These are phyloP conservation scores for Metschnikowia henanensis DNA, from an alignment of 805 yeast species.

Conservation along the genomic window DNA sequence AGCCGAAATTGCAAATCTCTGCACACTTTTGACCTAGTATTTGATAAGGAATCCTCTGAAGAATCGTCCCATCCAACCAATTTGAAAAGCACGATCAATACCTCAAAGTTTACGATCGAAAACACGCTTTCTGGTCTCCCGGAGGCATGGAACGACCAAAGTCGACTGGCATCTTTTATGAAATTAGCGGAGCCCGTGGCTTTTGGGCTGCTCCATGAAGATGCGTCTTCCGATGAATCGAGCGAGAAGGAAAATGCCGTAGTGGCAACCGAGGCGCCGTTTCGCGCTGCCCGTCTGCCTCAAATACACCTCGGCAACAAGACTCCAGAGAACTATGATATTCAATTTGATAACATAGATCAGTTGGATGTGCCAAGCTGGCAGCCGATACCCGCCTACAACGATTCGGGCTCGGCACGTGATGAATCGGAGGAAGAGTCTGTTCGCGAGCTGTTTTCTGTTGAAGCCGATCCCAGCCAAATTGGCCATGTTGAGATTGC, in stretches of 20 bases:
- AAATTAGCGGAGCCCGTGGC: slow-evolving; percentile 19
- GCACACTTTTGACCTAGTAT: slow-evolving; percentile 4
- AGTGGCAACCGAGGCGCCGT: neutral
- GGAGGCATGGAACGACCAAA: slow-evolving; percentile 5
- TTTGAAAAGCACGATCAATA: slow-evolving; percentile 9
- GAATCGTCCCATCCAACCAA: slow-evolving; percentile 1
- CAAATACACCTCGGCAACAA: slow-evolving; percentile 7
- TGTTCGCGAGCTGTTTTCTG: neutral
- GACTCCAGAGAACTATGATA: slow-evolving; percentile 9
- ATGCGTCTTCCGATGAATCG: slow-evolving; percentile 12
- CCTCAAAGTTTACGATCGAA: slow-evolving; percentile 18
- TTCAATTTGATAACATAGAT: slow-evolving; percentile 14
- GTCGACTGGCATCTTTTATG: neutral
- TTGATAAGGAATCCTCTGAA: slow-evolving; percentile 11
- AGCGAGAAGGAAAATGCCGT: slow-evolving; percentile 13
- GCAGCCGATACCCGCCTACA: slow-evolving; percentile 13
- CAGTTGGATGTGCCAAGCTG: slow-evolving; percentile 17
- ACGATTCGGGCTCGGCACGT: slow-evolving; percentile 1
- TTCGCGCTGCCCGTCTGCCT: slow-evolving; percentile 8
- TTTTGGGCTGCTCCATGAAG: slow-evolving; percentile 13
- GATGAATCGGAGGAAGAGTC: neutral
- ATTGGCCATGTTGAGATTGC: neutral
- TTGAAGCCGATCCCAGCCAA: neutral
- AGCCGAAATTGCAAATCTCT: slow-evolving; percentile 10
- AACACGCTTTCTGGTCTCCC: slow-evolving; percentile 20